A percentile compares a stretch with the other conserved stretches of the same genome.
phyloP scores from a whole-genome alignment of 2,329 filamentous ascomycete genomes.

The Stenocarpella maydis region DNA sequence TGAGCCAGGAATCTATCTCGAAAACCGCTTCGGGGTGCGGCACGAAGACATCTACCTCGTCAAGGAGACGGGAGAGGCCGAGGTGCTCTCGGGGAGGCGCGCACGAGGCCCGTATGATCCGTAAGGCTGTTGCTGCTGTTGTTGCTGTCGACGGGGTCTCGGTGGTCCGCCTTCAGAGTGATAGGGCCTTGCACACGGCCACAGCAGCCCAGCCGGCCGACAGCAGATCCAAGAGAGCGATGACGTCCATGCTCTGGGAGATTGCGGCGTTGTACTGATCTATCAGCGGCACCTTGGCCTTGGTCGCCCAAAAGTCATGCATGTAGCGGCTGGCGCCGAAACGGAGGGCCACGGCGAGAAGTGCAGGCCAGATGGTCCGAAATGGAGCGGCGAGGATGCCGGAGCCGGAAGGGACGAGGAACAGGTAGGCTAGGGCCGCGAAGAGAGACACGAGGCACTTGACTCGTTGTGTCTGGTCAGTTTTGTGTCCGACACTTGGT shows the following conservation, averaged over 20 bases:
- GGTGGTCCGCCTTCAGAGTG: slow-evolving; percentile 8
- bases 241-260: slow-evolving; percentile 40
- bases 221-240: slow-evolving; percentile 36
- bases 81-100: slow-evolving; percentile 62
- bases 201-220: slow-evolving; percentile 39
- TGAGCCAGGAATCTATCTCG: slow-evolving; percentile 70
- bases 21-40: slow-evolving; percentile 66
- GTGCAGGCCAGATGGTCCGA: slow-evolving; percentile 36
- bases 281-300: slow-evolving; percentile 42
- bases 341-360: slow-evolving; percentile 36
- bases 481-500: not conserved
- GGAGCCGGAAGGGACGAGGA: slow-evolving; percentile 27
- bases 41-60: slow-evolving; percentile 71
- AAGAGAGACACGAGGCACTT: slow-evolving; percentile 33
- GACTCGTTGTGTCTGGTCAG: not conserved
- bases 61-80: slow-evolving; percentile 59
- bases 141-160: not conserved
- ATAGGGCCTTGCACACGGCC: slow-evolving; percentile 38
- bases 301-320: slow-evolving; percentile 42
- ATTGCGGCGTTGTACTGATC: slow-evolving; percentile 44
- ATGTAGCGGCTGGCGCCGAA: slow-evolving; percentile 39
- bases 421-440: slow-evolving; percentile 29
- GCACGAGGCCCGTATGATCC: slow-evolving; percentile 63
- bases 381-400: slow-evolving; percentile 27
- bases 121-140: slow-evolving; percentile 34